These are phyloP conservation scores for Globisporangium rhizosaccharum DNA, from an alignment of 352 stramenopile species.

Conservation along the genomic window DNA sequence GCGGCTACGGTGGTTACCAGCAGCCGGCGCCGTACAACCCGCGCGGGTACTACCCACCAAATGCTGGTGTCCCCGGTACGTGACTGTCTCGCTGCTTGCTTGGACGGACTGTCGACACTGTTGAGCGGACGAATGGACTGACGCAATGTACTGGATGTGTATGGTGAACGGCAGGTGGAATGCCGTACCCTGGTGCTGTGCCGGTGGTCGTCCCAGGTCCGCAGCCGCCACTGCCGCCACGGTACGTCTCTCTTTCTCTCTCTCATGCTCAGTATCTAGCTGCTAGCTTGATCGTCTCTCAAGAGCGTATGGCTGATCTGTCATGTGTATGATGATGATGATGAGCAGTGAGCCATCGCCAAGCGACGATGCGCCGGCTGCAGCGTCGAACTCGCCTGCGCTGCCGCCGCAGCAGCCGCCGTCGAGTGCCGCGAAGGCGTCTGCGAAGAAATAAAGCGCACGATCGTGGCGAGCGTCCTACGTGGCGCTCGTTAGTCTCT, in stretches of 20 bases:
- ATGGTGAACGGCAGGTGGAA: slow-evolving; percentile 10
- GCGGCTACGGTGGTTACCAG: slow-evolving; percentile 46
- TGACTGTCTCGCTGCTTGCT: not conserved
- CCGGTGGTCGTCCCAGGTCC: slow-evolving; percentile 20
- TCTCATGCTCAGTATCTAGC: not conserved
- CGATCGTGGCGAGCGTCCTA: not conserved
- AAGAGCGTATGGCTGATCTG: no score
- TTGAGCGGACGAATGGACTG: not conserved
- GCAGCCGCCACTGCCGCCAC: slow-evolving; percentile 45
- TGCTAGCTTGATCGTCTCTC: not conserved
- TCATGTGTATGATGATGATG: no score
- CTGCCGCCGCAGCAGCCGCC: not conserved
- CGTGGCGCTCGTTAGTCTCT: no score
- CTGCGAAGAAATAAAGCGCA: slow-evolving; percentile 7
- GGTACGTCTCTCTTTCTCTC: slow-evolving; percentile 14
- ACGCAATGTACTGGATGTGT: not conserved
- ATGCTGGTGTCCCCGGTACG: slow-evolving; percentile 26
- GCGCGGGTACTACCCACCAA: slow-evolving; percentile 46
- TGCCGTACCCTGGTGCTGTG: slow-evolving; percentile 25
- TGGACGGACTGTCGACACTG: no score
- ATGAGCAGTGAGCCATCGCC: slow-evolving; percentile 12
- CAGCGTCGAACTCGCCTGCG: slow-evolving; percentile 1
- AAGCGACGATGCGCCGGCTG: not conserved
- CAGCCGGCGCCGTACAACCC: slow-evolving; percentile 43
- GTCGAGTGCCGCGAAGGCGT: slow-evolving; percentile 2